These are phyloP conservation scores for Aspergillus nomiae DNA, from an alignment of 2,329 filamentous ascomycete species.

Conservation along the genomic window DNA sequence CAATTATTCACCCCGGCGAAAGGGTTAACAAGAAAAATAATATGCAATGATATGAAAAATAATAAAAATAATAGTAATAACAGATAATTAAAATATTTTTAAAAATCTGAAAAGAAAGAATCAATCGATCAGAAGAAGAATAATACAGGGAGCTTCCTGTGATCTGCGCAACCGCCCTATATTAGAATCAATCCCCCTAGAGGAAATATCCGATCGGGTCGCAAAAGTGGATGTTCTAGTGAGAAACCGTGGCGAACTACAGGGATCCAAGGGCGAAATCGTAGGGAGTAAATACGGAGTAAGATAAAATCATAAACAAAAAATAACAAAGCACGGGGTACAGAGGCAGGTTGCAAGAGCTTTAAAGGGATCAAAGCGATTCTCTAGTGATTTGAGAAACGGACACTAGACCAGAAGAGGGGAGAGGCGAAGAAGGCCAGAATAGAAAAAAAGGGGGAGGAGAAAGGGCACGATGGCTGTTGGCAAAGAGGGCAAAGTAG, in stretches of 20 bases:
- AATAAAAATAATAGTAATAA: not conserved
- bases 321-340: not conserved
- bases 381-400: not conserved
- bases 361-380: slow-evolving; percentile 3
- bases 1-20: not conserved
- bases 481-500: not conserved
- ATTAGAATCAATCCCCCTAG: slow-evolving; percentile 11
- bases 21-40: not conserved
- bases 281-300: not conserved
- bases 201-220: slow-evolving; percentile 10
- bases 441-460: not conserved
- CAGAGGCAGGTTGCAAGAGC: not conserved
- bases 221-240: slow-evolving; percentile 3
- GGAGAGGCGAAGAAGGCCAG: not conserved
- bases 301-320: not conserved
- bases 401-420: slow-evolving; percentile 2
- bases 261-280: slow-evolving; percentile 7
- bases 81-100: not conserved
- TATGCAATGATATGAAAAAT: not conserved
- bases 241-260: slow-evolving; percentile 5
- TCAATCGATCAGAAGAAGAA: not conserved
- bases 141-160: slow-evolving; percentile 10
- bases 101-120: not conserved
- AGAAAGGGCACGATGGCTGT: not conserved
- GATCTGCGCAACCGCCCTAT: slow-evolving; percentile 17